These are phyloP conservation scores for Galerina sulciceps DNA, from an alignment of 768 basidiomycete species.

Conservation along the genomic window DNA sequence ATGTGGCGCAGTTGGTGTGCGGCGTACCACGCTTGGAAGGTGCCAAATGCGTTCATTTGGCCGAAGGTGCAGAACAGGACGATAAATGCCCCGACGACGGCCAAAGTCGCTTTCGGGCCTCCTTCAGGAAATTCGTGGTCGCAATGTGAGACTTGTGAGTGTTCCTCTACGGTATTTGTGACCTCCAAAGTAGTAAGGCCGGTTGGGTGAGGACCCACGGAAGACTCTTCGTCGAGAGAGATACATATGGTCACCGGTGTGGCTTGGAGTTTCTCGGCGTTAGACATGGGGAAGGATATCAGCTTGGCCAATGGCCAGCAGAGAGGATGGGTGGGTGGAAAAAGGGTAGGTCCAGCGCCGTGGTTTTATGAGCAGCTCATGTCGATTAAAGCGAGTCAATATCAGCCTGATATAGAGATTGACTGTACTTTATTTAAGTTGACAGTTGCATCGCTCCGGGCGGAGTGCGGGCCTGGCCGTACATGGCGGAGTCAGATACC, in stretches of 20 bases:
- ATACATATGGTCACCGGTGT: conserved; percentile 17
- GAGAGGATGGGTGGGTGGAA: neutral
- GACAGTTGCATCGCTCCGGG: neutral
- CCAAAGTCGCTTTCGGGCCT: conserved; percentile 43
- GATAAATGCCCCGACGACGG: conserved; percentile 67
- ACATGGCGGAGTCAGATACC: conserved; percentile 16
- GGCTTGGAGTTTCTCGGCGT: conserved; percentile 16
- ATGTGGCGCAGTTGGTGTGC: conserved; percentile 56
- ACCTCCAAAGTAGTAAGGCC: neutral
- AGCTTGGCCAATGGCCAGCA: conserved; percentile 3
- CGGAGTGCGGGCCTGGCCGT: conserved; percentile 14
- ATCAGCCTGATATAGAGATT: conserved; percentile 8
- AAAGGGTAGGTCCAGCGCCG: neutral
- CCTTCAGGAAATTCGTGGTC: conserved; percentile 29
- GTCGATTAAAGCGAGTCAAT: conserved; percentile 6
- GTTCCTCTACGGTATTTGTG: neutral
- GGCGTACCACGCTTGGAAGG: conserved; percentile 71
- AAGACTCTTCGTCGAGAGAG: conserved; percentile 18
- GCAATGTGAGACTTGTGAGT: neutral
- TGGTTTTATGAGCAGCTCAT: conserved; percentile 12
- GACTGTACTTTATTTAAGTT: conserved; percentile 9
- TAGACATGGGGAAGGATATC: conserved; percentile 7
- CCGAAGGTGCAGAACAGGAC: conserved; percentile 75
- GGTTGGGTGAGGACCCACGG: neutral
- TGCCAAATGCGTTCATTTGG: conserved; percentile 73